Evolutionary conservation across 106 monocot species (phyloP), one percentile per base, ranked within the genome.

Genomic region (Agapanthus africanus): DNA sequence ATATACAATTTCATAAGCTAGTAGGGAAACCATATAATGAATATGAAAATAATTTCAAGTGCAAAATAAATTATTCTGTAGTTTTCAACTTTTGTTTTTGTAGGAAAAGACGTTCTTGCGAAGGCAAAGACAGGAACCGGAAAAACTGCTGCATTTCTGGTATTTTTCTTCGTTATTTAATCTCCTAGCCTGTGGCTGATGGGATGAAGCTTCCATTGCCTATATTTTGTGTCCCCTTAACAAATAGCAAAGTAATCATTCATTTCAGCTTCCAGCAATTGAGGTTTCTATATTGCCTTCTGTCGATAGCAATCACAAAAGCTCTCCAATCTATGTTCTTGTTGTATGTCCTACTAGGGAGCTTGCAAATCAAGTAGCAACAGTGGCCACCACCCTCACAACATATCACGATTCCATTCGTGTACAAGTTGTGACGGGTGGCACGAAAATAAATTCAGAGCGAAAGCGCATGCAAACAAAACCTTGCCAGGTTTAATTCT

Each of bases 101-200:
- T 25, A 66, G 66, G 66, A 66, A 66, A 66, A 44, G 66, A 66
- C 28, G 66, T 66, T 35, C 66, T 99, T 66, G 99, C 99, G 33
- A 99, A 85, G 77, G 99, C 99, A 54, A 92, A 69, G 67, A 99
- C 99, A 49, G 99, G 99, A 59, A 99, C 99, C 15, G 99, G 99
- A 37, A 99, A 99, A 76, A 99, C 99, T 40, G 90, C 92, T 42
- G 93, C 93, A 21, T 99, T 99, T 78, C 74, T 99, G 93, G 99
- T 99, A 77, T 72, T 2, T 18, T 79, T 36, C 36, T n/a, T 61
- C n/a, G n/a, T 35, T 9, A 7, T 61, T 61, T 10, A 5, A 36
- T 61, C 8, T 6, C n/a, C n/a, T n/a, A n/a, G n/a, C n/a, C n/a
- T n/a, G n/a, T n/a, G n/a, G n/a, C n/a, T n/a, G n/a, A n/a, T n/a